Evolutionary conservation across 1,284 basidiomycete genomes (phyloP).

Genomic region (Ganoderma meredithae): DNA sequence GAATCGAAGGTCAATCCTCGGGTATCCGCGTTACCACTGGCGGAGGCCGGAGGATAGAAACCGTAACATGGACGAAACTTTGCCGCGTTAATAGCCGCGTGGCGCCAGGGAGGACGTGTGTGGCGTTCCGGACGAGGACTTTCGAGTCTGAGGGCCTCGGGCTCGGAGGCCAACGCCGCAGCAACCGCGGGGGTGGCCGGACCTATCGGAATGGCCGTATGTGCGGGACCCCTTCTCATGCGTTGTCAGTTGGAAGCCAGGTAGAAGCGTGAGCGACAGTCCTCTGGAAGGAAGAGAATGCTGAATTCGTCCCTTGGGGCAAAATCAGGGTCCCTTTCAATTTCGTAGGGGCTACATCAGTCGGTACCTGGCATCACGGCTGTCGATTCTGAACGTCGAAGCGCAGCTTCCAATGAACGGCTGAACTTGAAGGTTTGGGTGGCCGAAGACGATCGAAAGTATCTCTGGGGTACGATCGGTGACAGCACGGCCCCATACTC

Average conservation of each 20-base stretch:
- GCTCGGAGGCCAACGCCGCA: conserved; percentile 3
- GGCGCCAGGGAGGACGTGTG: neutral
- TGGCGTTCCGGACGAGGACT: neutral
- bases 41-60: conserved; percentile 3
- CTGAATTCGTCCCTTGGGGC: neutral
- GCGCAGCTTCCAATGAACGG: neutral
- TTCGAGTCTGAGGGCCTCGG: neutral
- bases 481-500: neutral
- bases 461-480: neutral
- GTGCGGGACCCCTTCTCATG: conserved; percentile 1
- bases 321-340: neutral
- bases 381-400: neutral
- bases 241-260: conserved; percentile 3
- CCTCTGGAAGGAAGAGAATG: neutral
- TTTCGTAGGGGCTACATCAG: neutral
- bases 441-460: neutral
- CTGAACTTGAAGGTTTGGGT: neutral
- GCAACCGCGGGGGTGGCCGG: conserved; percentile 6
- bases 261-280: neutral
- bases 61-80: neutral
- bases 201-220: conserved; percentile 14
- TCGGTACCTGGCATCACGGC: conserved; percentile 5
- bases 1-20: conserved; percentile 1
- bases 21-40: neutral
- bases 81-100: conserved; percentile 8